Evolutionary conservation across 306 rosid species (phyloP), one percentile per base, ranked within the genome.

Genomic region (Trifolium fragiferum): DNA sequence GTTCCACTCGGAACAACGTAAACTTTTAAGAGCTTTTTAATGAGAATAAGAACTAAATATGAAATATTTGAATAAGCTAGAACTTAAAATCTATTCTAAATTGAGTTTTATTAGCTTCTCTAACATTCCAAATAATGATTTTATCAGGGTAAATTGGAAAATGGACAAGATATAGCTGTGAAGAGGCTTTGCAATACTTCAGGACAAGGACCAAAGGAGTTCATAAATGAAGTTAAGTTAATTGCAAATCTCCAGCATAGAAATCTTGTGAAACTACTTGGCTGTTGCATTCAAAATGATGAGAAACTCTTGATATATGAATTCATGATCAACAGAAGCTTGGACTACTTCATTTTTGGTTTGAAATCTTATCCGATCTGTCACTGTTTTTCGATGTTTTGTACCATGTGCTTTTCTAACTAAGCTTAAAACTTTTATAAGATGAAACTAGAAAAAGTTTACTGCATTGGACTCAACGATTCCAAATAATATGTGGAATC

Each of bases 231-330:
- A 86, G 87, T 88, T 10, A 43, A 8, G 51, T 70, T 83, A 58
- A 85, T 90, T n/a, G 87, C 89, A 4, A 85, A 90, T 18, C 96
- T 90, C 77, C 91, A 88, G 59, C 96, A 90, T 23, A 80, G 90
- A 67, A 88, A 90, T 78, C 88, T 90, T 3, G 96, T 90, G 19
- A 87, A 78, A 44, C 86, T 90, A 43, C 72, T 87, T 49, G 96
- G 92, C 0, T 90, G 84, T 23, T 88, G 92, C 83, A 66, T 86
- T 72, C 78, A 90, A 7, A 67, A 55, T 13, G 87, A 75, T 2
- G 92, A 90, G 59, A 88, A 78, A 46, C 46, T 87, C 40, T 60
- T 90, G 64, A 62, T 90, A 18, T 90, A 86, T 32, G 96, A 90
- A 79, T 86, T 80, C 84, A 71, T 90, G 93, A 78, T 79, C 4